A percentile compares a stretch with the other conserved stretches of the same genome.
These are phyloP conservation scores for Fusarium pseudograminearum DNA, from an alignment of 2,329 filamentous ascomycete species.

Conservation along the genomic window DNA sequence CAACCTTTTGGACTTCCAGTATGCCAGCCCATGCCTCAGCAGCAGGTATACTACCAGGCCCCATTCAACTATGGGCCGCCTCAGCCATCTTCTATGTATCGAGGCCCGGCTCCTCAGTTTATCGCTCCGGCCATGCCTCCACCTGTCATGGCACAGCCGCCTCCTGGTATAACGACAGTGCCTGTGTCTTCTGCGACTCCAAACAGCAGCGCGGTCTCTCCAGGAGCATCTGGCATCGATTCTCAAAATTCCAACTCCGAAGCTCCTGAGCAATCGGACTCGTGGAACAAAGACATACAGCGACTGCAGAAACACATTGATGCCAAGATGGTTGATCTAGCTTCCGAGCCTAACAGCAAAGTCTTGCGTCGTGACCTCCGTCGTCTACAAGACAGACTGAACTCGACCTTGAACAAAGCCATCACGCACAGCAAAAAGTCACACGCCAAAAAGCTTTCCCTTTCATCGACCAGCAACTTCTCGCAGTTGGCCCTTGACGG, in stretches of 20 bases:
- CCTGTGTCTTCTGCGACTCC: neutral
- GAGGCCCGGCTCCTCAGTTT: conserved; percentile 27
- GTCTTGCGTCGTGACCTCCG: conserved; percentile 44
- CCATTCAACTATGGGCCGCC: conserved; percentile 36
- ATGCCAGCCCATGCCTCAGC: conserved; percentile 32
- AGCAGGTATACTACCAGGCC: conserved; percentile 42
- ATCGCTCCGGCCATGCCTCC: conserved; percentile 1
- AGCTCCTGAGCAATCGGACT: conserved; percentile 1
- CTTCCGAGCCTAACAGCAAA: conserved; percentile 39
- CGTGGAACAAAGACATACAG: conserved; percentile 41
- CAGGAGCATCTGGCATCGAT: neutral
- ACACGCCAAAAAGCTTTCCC: neutral
- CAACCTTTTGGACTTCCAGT: conserved; percentile 26
- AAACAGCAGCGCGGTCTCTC: neutral
- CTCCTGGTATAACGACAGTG: neutral
- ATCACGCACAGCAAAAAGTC: conserved; percentile 25
- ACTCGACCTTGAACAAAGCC: conserved; percentile 47
- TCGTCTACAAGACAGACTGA: conserved; percentile 49
- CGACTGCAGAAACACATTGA: conserved; percentile 48
- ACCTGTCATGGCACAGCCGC: conserved; percentile 2
- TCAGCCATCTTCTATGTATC: conserved; percentile 17
- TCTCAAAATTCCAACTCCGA: neutral
- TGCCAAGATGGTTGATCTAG: conserved; percentile 43
- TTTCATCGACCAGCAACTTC: neutral
- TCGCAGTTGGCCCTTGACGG: conserved; percentile 7